Percentiles rank a stretch among this genome's conserved stretches.
phyloP scores from a whole-genome alignment of 805 yeast genomes.

The Barnettozyma siamensis region DNA sequence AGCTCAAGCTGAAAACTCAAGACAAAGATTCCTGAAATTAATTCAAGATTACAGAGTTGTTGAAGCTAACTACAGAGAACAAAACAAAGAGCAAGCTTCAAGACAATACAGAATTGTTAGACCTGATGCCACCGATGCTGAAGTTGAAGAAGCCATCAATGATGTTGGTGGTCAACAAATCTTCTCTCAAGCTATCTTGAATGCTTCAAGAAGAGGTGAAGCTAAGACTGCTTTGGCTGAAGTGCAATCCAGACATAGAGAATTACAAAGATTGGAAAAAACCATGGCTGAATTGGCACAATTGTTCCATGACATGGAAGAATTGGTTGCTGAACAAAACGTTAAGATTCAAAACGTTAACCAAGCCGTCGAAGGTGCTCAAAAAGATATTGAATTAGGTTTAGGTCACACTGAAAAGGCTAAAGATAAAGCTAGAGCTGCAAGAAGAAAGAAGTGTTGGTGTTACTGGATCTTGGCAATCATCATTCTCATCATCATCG shows the following conservation, averaged over 20 bases:
- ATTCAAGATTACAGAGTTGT: constrained; percentile 83
- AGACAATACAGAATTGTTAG: constrained; percentile 88
- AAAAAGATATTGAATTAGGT: constrained; percentile 88
- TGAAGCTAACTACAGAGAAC: constrained; percentile 81
- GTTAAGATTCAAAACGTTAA: constrained; percentile 78
- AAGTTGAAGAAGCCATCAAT: constrained; percentile 79
- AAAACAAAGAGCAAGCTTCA: constrained; percentile 81
- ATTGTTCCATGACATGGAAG: constrained; percentile 94
- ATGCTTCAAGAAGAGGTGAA: constrained; percentile 86
- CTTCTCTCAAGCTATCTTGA: constrained; percentile 86
- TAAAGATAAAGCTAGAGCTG: constrained; percentile 77
- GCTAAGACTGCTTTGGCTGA: constrained; percentile 93
- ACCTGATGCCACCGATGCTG: constrained; percentile 78
- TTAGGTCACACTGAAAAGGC: constrained; percentile 92
- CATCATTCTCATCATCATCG: constrained; percentile 58
- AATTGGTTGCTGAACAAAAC: constrained; percentile 92
- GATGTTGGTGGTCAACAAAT: constrained; percentile 85
- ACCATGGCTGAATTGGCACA: constrained; percentile 94
- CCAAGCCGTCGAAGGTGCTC: constrained; percentile 76
- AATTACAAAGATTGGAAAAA: constrained; percentile 88
- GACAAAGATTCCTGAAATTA: constrained; percentile 76
- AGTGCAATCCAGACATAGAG: constrained; percentile 93
- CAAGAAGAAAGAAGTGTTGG: constrained; percentile 88
- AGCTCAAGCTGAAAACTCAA: constrained; percentile 85
- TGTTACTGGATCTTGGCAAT: constrained; percentile 60